Base-by-base conservation (phyloP, 2,329 filamentous ascomycete genomes). In the Fonsecaea monophora region DNA sequence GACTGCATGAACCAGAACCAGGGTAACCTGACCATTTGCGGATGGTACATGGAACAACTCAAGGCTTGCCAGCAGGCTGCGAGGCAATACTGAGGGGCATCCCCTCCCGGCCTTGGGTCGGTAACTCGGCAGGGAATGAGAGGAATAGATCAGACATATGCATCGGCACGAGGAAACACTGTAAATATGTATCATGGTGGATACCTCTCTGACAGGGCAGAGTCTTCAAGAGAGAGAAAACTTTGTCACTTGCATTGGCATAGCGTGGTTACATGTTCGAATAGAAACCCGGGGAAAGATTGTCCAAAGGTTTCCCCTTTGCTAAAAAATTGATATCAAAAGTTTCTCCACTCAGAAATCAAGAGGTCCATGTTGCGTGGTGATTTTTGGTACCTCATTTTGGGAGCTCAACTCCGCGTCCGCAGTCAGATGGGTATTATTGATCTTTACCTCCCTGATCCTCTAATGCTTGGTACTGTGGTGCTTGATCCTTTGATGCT, bases 1-100 rank as follows among this genome's bases (percentile, higher is more conserved):
- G 90, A 90, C 83, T 99, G 95, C 86, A 90, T 99, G 90, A 94
- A 98, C 80, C 92, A 98, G 77, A 91, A 99, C 81, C 84, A 89
- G 78, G 95, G 95, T 74, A 93, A 95, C 82, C 89, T 99, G 90
- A 90, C 90, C 78, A 96, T 97, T 78, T 99, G 95, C 84, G 91
- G 91, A 73, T 99, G 94, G 94, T 99, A 99, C 81, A 83, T 99
- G 75, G 95, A 99, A 80, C 94, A 99, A 87, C 85, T 99, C 81
- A 94, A 94, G 86, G 90, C 91, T 64, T 94, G 91, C 85, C 91
- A 94, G 84, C 82, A 87, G 71, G 91, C 92, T 74, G 89, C 91
- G 63, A 87, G 84, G 80, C 87, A 83, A 74, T 92, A 92, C 82
- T 92, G 70, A 67, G 56, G 38, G 34, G 35, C 35, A 30, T 12